Evolutionary conservation across 345 rosid genomes (phyloP).

Genomic region (Raphanus sativus): DNA sequence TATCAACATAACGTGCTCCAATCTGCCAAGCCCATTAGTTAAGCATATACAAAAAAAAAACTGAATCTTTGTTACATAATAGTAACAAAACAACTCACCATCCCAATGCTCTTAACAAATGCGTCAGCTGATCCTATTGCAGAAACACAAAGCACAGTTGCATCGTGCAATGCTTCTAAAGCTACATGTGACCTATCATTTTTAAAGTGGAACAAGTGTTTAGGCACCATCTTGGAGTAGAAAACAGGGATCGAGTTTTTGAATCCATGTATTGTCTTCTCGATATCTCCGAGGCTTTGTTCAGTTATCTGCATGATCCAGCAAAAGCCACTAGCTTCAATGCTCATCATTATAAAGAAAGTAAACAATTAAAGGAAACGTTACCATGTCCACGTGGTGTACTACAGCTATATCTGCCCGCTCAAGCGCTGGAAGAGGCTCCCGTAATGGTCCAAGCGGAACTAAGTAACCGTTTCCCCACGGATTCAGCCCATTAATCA

Average conservation of each 20-base stretch:
- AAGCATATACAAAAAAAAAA: background rate
- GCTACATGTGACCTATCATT: constrained; percentile 42
- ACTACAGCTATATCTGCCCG: constrained; percentile 69
- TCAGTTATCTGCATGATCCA: constrained; percentile 48
- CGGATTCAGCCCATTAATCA: constrained; percentile 72
- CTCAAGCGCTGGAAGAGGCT: constrained; percentile 61
- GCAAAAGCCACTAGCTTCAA: constrained; percentile 27
- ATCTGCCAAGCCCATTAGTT: constrained; percentile 47
- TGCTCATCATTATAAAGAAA: background rate
- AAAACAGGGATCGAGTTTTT: constrained; percentile 56
- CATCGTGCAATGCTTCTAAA: constrained; percentile 39
- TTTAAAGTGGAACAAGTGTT: constrained; percentile 51
- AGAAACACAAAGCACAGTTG: constrained; percentile 61
- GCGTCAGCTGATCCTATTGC: constrained; percentile 76
- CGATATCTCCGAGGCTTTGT: constrained; percentile 47
- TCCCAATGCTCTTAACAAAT: constrained; percentile 51
- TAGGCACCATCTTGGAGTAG: constrained; percentile 61
- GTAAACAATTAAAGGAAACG: background rate
- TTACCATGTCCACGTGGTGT: constrained; percentile 71
- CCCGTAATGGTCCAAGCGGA: constrained; percentile 85
- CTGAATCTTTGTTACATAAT: background rate
- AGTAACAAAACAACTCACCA: constrained; percentile 41
- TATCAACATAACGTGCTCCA: constrained; percentile 56
- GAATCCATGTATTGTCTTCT: constrained; percentile 47
- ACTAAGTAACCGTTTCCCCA: constrained; percentile 71